Evolutionary conservation across 352 stramenopile species (phyloP).

Genomic region (Pythium rhizo-oryzae): DNA sequence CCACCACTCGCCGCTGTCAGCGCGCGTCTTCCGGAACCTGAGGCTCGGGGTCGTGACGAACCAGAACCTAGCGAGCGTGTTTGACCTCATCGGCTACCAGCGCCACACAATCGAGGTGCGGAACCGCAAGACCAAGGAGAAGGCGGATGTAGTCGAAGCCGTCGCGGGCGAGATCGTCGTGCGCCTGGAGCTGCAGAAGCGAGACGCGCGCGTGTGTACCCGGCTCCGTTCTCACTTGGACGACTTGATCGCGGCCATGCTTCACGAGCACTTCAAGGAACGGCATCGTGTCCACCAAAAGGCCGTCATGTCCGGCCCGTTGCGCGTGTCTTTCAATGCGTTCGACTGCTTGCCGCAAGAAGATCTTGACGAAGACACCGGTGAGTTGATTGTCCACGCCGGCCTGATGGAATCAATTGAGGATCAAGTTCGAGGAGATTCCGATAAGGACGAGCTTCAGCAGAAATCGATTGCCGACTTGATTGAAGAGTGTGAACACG

Average conservation of each 20-base stretch:
- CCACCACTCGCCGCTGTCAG: conserved; percentile 50
- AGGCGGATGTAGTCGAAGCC: conserved; percentile 70
- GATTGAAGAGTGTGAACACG: conserved; percentile 43
- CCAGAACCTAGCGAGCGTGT: conserved; percentile 68
- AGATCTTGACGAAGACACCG: conserved; percentile 55
- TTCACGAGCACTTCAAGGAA: conserved; percentile 63
- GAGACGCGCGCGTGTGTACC: conserved; percentile 21
- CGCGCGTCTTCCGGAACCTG: conserved; percentile 70
- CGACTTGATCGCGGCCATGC: conserved; percentile 49
- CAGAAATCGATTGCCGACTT: conserved; percentile 41
- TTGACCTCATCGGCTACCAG: conserved; percentile 67
- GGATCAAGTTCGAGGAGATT: conserved; percentile 11
- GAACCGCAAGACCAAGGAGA: conserved; percentile 53
- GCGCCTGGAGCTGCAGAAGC: conserved; percentile 42
- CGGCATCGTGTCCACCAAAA: conserved; percentile 31
- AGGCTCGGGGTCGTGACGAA: conserved; percentile 67
- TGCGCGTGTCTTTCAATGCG: conserved; percentile 56
- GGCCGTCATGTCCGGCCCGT: conserved; percentile 33
- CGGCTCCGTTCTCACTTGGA: conserved; percentile 56
- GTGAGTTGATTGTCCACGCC: conserved; percentile 53
- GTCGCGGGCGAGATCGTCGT: conserved; percentile 68
- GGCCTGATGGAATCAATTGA: conserved; percentile 33
- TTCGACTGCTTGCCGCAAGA: conserved; percentile 67
- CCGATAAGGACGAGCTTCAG: conserved; percentile 8
- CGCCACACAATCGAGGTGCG: conserved; percentile 18